Base-by-base conservation (phyloP, 2,329 filamentous ascomycete genomes). In the Trichoderma sp. region DNA sequence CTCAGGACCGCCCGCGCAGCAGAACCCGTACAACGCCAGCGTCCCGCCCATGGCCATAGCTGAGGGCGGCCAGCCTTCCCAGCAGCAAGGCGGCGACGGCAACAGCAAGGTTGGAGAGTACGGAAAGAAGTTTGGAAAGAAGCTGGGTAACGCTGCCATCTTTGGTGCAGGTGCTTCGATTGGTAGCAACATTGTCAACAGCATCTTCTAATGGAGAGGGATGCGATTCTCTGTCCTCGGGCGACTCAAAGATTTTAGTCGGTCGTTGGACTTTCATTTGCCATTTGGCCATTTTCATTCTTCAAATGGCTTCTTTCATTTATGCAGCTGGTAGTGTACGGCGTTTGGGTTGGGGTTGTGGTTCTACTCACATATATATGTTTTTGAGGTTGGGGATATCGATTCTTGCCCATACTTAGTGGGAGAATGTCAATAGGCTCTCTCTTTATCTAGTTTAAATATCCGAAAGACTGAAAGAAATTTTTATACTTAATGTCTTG, bases 51-150 rank as follows among this genome's bases (percentile, higher is more conserved):
- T 96, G 81, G 92, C 92, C 56, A 87, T 96, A 3, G 88, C 89
- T 47, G 85, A 92, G 63, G 85, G 84, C 66, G 78, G 81, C 68
- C 79, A 68, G 66, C 78, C 75, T 35, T 73, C 74, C 65, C 78
- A 78, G 72, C 81, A 47, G 72, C 81, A 47, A 24, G 57, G 57
- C 65, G 40, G 81, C 21, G 75, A 78, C 40, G 82, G 82, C 14
- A 83, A 83, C 77, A 74, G 73, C 72, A 96, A 96, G 83, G 83
- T 89, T 19, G 86, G 89, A 72, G 86, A 93, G 80, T 87, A 89
- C 68, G 94, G 93, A 68, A 97, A 97, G 89, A 97, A 97, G 83
- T 92, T 97, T 81, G 94, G 95, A 73, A 97, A 96, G 88, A 98
- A 97, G 85, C 75, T 83, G 56, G 95, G 95, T 7, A 89, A 90